phyloP scores from a whole-genome alignment of 1,139 yeast genomes.

The Hyphopichia wangnamkhiaoensis region DNA sequence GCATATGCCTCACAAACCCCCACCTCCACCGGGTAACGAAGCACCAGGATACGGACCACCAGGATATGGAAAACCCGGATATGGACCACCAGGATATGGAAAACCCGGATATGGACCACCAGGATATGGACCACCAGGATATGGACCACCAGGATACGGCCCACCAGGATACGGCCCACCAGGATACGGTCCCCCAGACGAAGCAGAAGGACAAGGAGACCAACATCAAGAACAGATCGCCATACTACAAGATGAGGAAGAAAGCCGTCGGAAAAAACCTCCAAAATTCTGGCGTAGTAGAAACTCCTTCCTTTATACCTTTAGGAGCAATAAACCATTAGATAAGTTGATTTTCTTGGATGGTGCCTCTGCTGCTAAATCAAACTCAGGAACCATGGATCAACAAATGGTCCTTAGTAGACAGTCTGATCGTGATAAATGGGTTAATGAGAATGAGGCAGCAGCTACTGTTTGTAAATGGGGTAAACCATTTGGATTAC shows the following conservation, averaged over 20 bases:
- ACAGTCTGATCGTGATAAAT: slow-evolving; percentile 20
- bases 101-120: slow-evolving; percentile 9
- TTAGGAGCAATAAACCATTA: slow-evolving; percentile 44
- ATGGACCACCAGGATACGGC: slow-evolving; percentile 8
- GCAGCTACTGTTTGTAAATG: slow-evolving; percentile 52
- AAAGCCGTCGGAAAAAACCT: too few relatives aligned
- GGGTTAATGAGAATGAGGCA: slow-evolving; percentile 38
- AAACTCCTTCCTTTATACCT: slow-evolving; percentile 33
- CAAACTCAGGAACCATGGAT: slow-evolving; percentile 55
- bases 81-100: too few relatives aligned
- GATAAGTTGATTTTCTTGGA: slow-evolving; percentile 49
- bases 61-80: too few relatives aligned
- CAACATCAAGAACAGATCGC: too few relatives aligned
- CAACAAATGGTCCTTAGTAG: slow-evolving; percentile 48
- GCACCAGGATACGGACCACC: too few relatives aligned
- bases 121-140: slow-evolving; percentile 8
- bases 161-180: too few relatives aligned
- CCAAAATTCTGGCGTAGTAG: slow-evolving; percentile 6
- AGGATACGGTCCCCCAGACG: too few relatives aligned
- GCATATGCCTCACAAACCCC: too few relatives aligned
- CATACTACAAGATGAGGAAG: too few relatives aligned
- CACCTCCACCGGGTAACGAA: not conserved
- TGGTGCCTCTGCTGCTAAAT: slow-evolving; percentile 62
- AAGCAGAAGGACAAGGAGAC: too few relatives aligned
- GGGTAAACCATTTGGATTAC: slow-evolving; percentile 49